Percentiles rank a stretch among this genome's conserved stretches.
phyloP scores from a whole-genome alignment of 129 eudicot species.

The Pseudognaphalium luteoalbum region DNA sequence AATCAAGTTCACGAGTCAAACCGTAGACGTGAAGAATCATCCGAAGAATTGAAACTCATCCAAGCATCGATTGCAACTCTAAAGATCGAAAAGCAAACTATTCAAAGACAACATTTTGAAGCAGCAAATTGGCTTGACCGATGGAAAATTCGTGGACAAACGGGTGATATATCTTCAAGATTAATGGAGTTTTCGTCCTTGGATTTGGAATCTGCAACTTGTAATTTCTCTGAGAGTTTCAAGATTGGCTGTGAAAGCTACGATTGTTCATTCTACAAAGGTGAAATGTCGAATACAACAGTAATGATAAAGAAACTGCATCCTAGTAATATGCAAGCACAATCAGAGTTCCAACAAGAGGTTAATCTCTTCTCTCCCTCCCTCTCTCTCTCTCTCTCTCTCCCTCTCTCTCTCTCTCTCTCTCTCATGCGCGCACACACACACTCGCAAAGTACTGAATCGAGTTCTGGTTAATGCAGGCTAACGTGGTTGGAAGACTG shows the following conservation, averaged over 20 bases:
- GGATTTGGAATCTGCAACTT: conserved; percentile 82
- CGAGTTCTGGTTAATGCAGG: conserved; percentile 36
- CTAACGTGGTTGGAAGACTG: conserved; percentile 51
- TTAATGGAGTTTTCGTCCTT: conserved; percentile 52
- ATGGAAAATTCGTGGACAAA: conserved; percentile 55
- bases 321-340: conserved; percentile 52
- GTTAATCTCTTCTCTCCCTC: conserved; percentile 34
- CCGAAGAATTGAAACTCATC: conserved; percentile 64
- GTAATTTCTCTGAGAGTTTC: conserved; percentile 73
- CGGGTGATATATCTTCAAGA: conserved; percentile 23
- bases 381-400: conserved; percentile 20
- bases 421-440: not conserved
- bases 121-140: conserved; percentile 65
- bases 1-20: conserved; percentile 64
- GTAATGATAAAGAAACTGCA: conserved; percentile 69
- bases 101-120: conserved; percentile 58
- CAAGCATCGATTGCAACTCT: conserved; percentile 56
- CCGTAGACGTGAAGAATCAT: conserved; percentile 56
- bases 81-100: conserved; percentile 53
- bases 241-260: conserved; percentile 50
- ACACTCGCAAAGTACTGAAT: not conserved
- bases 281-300: conserved; percentile 64
- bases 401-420: conserved; percentile 8
- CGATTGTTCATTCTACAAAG: conserved; percentile 64
- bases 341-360: conserved; percentile 60